Base-by-base conservation (phyloP, 1,284 basidiomycete species). In the Psilocybe mexicana region DNA sequence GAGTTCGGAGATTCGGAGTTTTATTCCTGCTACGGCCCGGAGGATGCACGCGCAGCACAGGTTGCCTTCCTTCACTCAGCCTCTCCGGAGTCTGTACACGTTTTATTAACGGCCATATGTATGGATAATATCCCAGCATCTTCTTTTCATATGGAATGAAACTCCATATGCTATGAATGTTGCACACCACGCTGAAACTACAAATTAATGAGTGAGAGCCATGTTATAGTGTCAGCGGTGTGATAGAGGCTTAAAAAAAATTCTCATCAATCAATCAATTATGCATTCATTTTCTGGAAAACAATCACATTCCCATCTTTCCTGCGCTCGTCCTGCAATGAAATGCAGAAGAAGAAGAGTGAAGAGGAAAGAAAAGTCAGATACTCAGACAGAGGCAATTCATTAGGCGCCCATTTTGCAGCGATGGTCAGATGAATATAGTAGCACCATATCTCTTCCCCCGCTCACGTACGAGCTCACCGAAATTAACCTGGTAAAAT, bases 401-500 rank as follows among this genome's bases (percentile, higher is more conserved):
- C 30, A 33, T 42, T 61, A 61, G 35, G 53, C 59, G 56, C 59
- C 56, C 59, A 28, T 46, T 18, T 18, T 18, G 18, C 18, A 18
- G 18, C 18, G 18, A 18, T 18, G 18, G 18, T 18, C 18, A 12
- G 11, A 14, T 24, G n/a, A 43, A 57, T 48, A 36, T 45, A 25
- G 14, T 6, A 18, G 18, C 18, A 18, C 18, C 40, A 2, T 43
- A 52, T 44, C 30, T 33, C 18, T 46, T 47, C 33, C 12, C 10
- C 24, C 52, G 14, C 3, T 28, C 8, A 26, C 1, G 45, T 8
- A 26, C 26, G 36, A 36, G 49, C 26, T n/a, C 18, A 26, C 54
- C 51, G 62, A 54, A 60, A 66, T 65, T 61, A 67, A 61, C 59
- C 63, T 65, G 65, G 61, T 46, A 65, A 65, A 59, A 38, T 8